Conservation (phyloP, 805 yeast genomes). For the Sugiyamaella boreocaroliniensis region DNA sequence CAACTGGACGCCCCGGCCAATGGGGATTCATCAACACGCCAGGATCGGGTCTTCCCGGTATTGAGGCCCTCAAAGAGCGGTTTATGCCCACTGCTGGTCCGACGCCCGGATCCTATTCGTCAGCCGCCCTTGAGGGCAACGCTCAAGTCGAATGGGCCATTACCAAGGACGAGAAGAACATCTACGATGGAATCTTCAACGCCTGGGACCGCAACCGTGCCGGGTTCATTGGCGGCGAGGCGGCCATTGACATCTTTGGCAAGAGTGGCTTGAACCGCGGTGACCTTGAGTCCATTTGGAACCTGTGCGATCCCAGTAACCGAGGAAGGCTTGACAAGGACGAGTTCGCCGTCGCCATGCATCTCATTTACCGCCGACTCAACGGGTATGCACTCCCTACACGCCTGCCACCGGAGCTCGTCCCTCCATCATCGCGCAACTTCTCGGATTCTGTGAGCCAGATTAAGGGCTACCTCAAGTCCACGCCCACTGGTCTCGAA, state of each 20-base stretch:
- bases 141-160: slow-evolving; percentile 74
- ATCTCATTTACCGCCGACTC: slow-evolving; percentile 81
- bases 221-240: slow-evolving; percentile 72
- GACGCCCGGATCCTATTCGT: slow-evolving; percentile 18
- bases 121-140: slow-evolving; percentile 33
- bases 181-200: slow-evolving; percentile 79
- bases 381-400: slow-evolving; percentile 84
- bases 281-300: slow-evolving; percentile 90
- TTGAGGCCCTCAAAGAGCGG: slow-evolving; percentile 57
- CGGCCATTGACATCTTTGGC: slow-evolving; percentile 79
- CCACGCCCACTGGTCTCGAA: slow-evolving; percentile 27
- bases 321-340: slow-evolving; percentile 80
- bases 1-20: slow-evolving; percentile 66
- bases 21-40: slow-evolving; percentile 73
- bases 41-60: slow-evolving; percentile 64
- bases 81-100: slow-evolving; percentile 45
- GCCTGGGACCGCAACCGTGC: slow-evolving; percentile 70
- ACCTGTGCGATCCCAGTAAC: slow-evolving; percentile 72
- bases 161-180: slow-evolving; percentile 76
- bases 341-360: slow-evolving; percentile 96
- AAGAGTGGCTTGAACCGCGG: slow-evolving; percentile 83
- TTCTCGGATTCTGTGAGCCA: slow-evolving; percentile 64
- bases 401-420: slow-evolving; percentile 76
- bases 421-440: slow-evolving; percentile 78
- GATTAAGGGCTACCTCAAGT: slow-evolving; percentile 58